Percentiles rank a stretch among this genome's conserved stretches.
Conservation (phyloP, 2,329 filamentous ascomycete genomes). For the Sphaceloma murrayae region DNA sequence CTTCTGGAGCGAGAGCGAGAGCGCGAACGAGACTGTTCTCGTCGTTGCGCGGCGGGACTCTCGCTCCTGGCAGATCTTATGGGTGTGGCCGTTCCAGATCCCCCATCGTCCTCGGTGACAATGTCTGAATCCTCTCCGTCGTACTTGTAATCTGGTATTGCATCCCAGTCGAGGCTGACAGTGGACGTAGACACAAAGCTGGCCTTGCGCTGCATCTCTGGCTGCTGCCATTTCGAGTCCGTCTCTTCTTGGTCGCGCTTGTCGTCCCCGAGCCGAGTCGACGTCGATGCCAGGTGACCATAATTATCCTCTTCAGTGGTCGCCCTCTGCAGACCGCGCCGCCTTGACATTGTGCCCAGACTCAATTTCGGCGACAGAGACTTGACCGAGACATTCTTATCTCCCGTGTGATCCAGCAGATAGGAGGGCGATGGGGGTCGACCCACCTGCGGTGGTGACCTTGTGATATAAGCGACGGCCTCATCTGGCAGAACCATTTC, state of each 20-base stretch:
- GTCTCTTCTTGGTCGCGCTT: neutral
- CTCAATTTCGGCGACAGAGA: slow-evolving; percentile 6
- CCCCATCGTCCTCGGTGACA: slow-evolving; percentile 14
- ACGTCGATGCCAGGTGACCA: neutral
- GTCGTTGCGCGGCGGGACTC: neutral
- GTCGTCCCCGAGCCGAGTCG: neutral
- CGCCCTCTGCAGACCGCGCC: slow-evolving; percentile 5
- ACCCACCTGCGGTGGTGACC: slow-evolving; percentile 21
- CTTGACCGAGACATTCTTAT: neutral
- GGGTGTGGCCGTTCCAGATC: slow-evolving; percentile 21
- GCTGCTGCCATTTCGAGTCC: slow-evolving; percentile 1
- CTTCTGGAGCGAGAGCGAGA: neutral
- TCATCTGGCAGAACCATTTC: slow-evolving; percentile 84
- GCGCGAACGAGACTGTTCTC: neutral
- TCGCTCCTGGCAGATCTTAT: neutral
- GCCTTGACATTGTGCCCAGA: slow-evolving; percentile 12
- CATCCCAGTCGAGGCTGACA: slow-evolving; percentile 11
- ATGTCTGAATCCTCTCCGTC: slow-evolving; percentile 18
- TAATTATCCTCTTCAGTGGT: slow-evolving; percentile 13
- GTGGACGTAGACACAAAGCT: slow-evolving; percentile 11
- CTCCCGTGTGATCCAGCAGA: slow-evolving; percentile 11
- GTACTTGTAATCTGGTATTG: slow-evolving; percentile 16
- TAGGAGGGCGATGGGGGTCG: slow-evolving; percentile 21
- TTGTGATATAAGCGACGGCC: slow-evolving; percentile 14
- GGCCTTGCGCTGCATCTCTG: slow-evolving; percentile 9